Evolutionary conservation across 2,329 filamentous ascomycete species (phyloP).

Genomic region (Metarhizium humberi): DNA sequence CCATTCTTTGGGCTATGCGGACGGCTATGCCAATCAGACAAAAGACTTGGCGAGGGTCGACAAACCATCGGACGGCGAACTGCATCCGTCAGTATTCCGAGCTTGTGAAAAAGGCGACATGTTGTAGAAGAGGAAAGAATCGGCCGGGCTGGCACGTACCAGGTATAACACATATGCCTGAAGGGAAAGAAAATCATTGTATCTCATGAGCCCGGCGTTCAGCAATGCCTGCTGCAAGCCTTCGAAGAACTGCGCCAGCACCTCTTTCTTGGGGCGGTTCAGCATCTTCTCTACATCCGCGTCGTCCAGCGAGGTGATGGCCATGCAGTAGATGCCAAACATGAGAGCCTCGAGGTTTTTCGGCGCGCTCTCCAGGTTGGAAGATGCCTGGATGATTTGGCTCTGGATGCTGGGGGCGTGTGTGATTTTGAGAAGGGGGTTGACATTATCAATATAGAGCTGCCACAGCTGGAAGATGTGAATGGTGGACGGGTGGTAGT

Average conservation of each 20-base stretch:
- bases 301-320: slow-evolving; percentile 48
- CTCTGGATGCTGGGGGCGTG: slow-evolving; percentile 57
- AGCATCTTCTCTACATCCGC: slow-evolving; percentile 45
- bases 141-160: slow-evolving; percentile 30
- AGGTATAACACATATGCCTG: slow-evolving; percentile 61
- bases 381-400: slow-evolving; percentile 53
- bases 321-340: slow-evolving; percentile 55
- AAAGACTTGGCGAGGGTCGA: slow-evolving; percentile 43
- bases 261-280: slow-evolving; percentile 38
- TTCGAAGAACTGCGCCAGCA: slow-evolving; percentile 44
- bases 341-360: slow-evolving; percentile 56
- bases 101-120: background rate
- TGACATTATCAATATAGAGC: slow-evolving; percentile 59
- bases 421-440: slow-evolving; percentile 58
- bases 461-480: slow-evolving; percentile 61
- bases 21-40: slow-evolving; percentile 54
- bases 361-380: slow-evolving; percentile 42
- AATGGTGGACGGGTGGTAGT: slow-evolving; percentile 43
- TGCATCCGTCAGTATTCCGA: slow-evolving; percentile 6
- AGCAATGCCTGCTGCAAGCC: slow-evolving; percentile 56
- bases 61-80: slow-evolving; percentile 42
- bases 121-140: background rate
- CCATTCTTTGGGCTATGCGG: slow-evolving; percentile 58
- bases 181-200: slow-evolving; percentile 53
- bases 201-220: slow-evolving; percentile 57